Evolutionary conservation across 1,284 basidiomycete genomes (phyloP), one percentile per base, ranked within the genome.

Genomic region (Melampsora abietis-canadensis): DNA sequence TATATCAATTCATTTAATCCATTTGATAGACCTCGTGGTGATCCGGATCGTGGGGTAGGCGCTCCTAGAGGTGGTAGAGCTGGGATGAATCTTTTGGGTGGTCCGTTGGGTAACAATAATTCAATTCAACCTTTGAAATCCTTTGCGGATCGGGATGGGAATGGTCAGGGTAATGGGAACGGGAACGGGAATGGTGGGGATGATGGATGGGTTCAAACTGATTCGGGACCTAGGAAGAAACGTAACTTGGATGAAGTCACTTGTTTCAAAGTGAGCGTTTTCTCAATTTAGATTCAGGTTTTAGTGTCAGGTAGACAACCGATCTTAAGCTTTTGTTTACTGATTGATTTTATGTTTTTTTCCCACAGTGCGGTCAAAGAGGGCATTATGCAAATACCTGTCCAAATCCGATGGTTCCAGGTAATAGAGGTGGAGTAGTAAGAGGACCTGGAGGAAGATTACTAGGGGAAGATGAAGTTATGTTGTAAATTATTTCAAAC

Each of bases 381-480:
- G 93, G 93, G 0, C 93, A 96, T 81, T 95, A 94, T 80, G 93
- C 93, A n/a, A 95, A 95, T 81, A 88, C 91, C 78, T 95, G 93
- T 83, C 87, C 90, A 75, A 92, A 93, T 83, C 85, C 89, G 76
- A 91, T 91, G 81, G 88, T 91, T 44, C 90, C 90, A 75, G 90
- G 90, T 27, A 90, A 89, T 80, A 85, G 89, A 62, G 89, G 90
- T 76, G 90, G 90, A 17, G 82, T 87, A 5, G 77, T 77, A 21
- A 76, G 78, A 73, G 77, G 82, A 2, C 72, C 72, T 14, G 72
- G 72, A 19, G 72, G 72, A 4, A 48, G 72, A 19, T 34, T 75
- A 48, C 21, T 75, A 21, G 65, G 72, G 34, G 72, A 75, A 24
- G 72, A 75, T 0, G 65, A 75, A 30, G 30, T 51, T 2, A 37